Evolutionary conservation across 768 basidiomycete genomes (phyloP).

Genomic region (Agrocybe praecox): DNA sequence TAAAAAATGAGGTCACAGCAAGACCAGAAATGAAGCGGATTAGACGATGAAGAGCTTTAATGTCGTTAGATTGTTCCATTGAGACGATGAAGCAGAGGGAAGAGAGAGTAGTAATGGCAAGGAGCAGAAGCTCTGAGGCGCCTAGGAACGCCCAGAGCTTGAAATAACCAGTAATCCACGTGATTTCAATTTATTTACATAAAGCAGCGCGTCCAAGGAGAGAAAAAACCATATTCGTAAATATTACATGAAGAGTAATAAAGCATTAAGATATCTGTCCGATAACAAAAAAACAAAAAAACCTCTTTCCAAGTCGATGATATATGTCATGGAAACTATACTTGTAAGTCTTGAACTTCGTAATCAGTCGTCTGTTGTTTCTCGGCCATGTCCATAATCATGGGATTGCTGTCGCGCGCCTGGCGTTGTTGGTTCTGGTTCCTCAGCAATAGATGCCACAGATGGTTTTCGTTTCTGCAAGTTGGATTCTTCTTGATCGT

Average conservation of each 20-base stretch:
- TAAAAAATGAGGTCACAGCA: conserved; percentile 87
- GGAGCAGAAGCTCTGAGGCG: neutral
- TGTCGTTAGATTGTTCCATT: conserved; percentile 33
- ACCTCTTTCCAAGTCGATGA: neutral
- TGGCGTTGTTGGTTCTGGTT: conserved; percentile 22
- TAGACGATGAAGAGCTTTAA: conserved; percentile 62
- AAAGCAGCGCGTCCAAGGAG: neutral
- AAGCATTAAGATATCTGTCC: neutral
- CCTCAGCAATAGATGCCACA: conserved; percentile 21
- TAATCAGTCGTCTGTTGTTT: conserved; percentile 18
- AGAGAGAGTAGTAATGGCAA: conserved; percentile 6
- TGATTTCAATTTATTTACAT: neutral
- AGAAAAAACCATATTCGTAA: neutral
- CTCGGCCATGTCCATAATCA: conserved; percentile 25
- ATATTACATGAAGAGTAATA: neutral
- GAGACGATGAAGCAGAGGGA: conserved; percentile 4
- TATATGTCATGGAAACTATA: conserved; percentile 12
- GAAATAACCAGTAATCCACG: neutral
- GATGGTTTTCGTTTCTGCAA: conserved; percentile 16
- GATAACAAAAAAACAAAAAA: neutral
- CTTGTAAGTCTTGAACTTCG: conserved; percentile 9
- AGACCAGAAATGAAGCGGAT: conserved; percentile 72
- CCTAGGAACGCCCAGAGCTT: conserved; percentile 1
- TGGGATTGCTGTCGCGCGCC: conserved; percentile 23
- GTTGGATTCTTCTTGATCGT: conserved; percentile 10